These are phyloP conservation scores for Crassisporium funariophilum DNA, from an alignment of 768 basidiomycete species.

Conservation along the genomic window DNA sequence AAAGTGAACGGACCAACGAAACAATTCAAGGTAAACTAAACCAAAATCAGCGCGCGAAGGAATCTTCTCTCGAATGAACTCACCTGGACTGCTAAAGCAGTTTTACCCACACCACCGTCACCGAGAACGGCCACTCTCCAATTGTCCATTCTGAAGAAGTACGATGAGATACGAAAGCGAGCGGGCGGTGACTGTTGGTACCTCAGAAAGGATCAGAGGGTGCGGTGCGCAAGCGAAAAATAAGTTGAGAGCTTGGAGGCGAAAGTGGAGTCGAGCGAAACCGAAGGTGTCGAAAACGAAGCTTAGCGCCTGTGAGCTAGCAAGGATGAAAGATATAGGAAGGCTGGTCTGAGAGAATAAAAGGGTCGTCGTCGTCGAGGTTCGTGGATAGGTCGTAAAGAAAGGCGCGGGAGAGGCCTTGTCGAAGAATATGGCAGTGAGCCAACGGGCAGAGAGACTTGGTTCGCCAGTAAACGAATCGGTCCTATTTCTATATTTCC, in stretches of 20 bases:
- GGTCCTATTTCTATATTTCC: slow-evolving; percentile 36
- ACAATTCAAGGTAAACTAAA: slow-evolving; percentile 95
- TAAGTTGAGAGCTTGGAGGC: slow-evolving; percentile 19
- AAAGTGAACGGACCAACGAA: slow-evolving; percentile 77
- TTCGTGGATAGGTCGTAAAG: slow-evolving; percentile 69
- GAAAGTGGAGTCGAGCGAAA: slow-evolving; percentile 32
- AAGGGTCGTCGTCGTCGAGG: slow-evolving; percentile 61
- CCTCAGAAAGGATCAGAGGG: slow-evolving; percentile 3
- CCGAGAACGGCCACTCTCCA: slow-evolving; percentile 96
- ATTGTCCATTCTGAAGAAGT: slow-evolving; percentile 71
- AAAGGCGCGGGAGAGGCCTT: slow-evolving; percentile 37
- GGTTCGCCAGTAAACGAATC: slow-evolving; percentile 34
- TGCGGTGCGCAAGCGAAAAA: slow-evolving; percentile 5
- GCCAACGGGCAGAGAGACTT: slow-evolving; percentile 35
- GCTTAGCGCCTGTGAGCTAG: slow-evolving; percentile 15
- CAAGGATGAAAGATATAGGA: slow-evolving; percentile 32
- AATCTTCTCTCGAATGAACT: no score
- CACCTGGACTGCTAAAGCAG: slow-evolving; percentile 93
- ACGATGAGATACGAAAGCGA: slow-evolving; percentile 1
- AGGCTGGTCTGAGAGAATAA: slow-evolving; percentile 39
- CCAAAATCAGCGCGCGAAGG: no score
- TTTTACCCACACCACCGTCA: slow-evolving; percentile 98
- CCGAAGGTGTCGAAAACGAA: slow-evolving; percentile 16
- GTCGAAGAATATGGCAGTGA: slow-evolving; percentile 32
- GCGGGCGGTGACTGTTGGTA: slow-evolving; percentile 6